Conservation (phyloP, 345 rosid species). For the Pistacia integerrima region DNA sequence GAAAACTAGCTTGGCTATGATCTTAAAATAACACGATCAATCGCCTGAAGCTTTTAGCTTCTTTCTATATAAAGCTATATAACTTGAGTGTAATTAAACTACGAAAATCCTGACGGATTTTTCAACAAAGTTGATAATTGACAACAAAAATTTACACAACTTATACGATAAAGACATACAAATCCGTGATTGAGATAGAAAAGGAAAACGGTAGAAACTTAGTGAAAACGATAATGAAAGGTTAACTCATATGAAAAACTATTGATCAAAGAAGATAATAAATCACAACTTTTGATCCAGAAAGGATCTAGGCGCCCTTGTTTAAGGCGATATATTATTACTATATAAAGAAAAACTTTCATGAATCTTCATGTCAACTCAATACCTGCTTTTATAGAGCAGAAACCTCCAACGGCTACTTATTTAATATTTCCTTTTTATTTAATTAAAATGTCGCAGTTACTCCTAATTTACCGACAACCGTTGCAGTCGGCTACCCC, state of each 20-base stretch:
- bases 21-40: conserved; percentile 49
- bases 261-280: neutral
- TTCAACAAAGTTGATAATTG: neutral
- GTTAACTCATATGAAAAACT: too few species aligned
- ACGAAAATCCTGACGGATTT: neutral
- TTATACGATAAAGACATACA: neutral
- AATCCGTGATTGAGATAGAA: neutral
- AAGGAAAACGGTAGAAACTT: neutral
- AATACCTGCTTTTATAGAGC: conserved; percentile 45
- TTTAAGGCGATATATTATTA: neutral
- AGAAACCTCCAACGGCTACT: conserved; percentile 47
- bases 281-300: conserved; percentile 7
- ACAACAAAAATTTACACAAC: neutral
- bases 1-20: conserved; percentile 29
- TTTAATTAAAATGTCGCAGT: conserved; percentile 27
- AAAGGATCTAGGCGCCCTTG: conserved; percentile 13
- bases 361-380: neutral
- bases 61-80: neutral
- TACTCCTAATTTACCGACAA: conserved; percentile 50
- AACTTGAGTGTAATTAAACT: neutral
- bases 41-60: conserved; percentile 13
- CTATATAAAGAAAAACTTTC: neutral
- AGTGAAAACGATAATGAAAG: neutral
- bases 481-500: conserved; percentile 42
- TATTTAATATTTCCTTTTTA: neutral